A percentile compares a stretch with the other conserved stretches of the same genome.
Evolutionary conservation across 306 rosid genomes (phyloP).

Genomic region (Arachis hypogaea): DNA sequence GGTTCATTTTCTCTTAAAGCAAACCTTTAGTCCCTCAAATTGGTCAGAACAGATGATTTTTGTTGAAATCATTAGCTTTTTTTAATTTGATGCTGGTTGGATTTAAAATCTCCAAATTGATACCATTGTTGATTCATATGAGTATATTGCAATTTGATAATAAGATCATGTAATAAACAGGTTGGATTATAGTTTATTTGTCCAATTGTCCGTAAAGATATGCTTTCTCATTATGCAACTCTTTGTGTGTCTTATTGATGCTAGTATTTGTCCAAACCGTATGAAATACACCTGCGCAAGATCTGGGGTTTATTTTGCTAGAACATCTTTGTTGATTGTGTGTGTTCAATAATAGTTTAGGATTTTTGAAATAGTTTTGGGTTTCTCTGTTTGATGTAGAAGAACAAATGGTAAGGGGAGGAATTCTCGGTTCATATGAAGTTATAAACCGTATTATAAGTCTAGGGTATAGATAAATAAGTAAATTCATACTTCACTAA

Average conservation of each 20-base stretch:
- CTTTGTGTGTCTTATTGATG: neutral
- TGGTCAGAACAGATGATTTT: neutral
- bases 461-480: too few species aligned
- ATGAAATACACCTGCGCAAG: too few species aligned
- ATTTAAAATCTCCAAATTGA: neutral
- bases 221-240: neutral
- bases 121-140: neutral
- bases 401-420: too few species aligned
- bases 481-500: too few species aligned
- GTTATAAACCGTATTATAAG: too few species aligned
- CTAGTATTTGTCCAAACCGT: neutral
- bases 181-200: conserved; percentile 12
- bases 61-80: conserved; percentile 6
- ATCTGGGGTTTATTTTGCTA: too few species aligned
- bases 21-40: neutral
- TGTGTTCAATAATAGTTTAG: too few species aligned
- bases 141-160: neutral
- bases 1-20: neutral
- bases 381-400: too few species aligned
- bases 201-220: conserved; percentile 1
- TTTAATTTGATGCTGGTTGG: neutral
- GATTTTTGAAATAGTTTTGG: too few species aligned
- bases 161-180: neutral
- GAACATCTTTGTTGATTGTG: too few species aligned
- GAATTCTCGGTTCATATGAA: too few species aligned